A percentile compares a stretch with the other conserved stretches of the same genome.
Evolutionary conservation across 1,284 basidiomycete species (phyloP).

Genomic region (Ustilago shanxiensis): DNA sequence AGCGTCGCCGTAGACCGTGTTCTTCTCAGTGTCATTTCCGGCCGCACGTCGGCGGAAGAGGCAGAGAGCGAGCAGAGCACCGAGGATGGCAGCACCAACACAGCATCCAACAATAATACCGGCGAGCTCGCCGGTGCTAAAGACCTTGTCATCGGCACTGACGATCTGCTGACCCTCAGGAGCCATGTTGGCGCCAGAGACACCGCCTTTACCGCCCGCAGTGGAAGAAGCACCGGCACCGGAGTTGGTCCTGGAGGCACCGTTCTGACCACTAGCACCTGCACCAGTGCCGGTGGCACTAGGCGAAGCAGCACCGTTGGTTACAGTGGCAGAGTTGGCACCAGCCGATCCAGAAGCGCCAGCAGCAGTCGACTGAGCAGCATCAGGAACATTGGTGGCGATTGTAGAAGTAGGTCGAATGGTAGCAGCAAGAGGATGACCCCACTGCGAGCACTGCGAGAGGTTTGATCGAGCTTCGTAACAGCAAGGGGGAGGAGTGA

Average conservation of each 20-base stretch:
- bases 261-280: conserved; percentile 5
- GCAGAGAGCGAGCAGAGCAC: conserved; percentile 51
- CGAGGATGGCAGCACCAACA: conserved; percentile 58
- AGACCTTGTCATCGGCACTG: conserved; percentile 36
- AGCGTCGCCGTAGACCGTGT: conserved; percentile 41
- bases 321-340: conserved; percentile 33
- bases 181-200: conserved; percentile 26
- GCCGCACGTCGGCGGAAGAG: conserved; percentile 41
- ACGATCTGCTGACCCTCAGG: conserved; percentile 36
- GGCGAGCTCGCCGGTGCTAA: conserved; percentile 45
- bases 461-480: conserved; percentile 57
- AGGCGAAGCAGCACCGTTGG: conserved; percentile 21
- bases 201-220: conserved; percentile 10
- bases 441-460: conserved; percentile 55
- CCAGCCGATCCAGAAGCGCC: conserved; percentile 17
- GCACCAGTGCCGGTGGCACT: conserved; percentile 1
- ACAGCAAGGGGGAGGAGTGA: conserved; percentile 59
- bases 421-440: conserved; percentile 57
- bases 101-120: conserved; percentile 60
- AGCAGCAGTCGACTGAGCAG: conserved; percentile 27
- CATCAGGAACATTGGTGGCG: conserved; percentile 39
- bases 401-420: conserved; percentile 53
- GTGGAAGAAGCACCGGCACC: conserved; percentile 22
- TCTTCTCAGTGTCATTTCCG: conserved; percentile 38
- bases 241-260: conserved; percentile 13